Percentiles rank a stretch among this genome's conserved stretches.
Conservation (phyloP, 441 rosid genomes). For the Croton laevigatus region DNA sequence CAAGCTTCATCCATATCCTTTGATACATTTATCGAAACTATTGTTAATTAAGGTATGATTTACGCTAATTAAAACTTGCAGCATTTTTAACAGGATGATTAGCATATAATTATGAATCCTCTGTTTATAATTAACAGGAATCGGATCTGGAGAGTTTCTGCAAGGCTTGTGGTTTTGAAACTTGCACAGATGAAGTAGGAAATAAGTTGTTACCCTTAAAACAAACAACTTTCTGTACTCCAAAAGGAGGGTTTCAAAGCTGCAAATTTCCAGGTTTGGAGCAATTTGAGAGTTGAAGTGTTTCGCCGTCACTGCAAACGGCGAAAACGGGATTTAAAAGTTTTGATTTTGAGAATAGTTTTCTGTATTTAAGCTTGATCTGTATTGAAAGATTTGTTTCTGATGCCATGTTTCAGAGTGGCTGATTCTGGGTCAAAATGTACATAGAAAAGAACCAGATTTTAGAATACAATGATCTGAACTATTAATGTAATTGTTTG, state of each 20-base stretch:
- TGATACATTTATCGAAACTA: constrained; percentile 50
- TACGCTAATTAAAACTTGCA: not conserved
- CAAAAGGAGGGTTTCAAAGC: constrained; percentile 44
- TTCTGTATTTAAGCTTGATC: too few relatives aligned
- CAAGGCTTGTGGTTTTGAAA: constrained; percentile 71
- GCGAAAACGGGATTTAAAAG: too few relatives aligned
- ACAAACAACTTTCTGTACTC: constrained; percentile 55
- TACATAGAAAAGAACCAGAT: not conserved
- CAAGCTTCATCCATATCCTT: constrained; percentile 91
- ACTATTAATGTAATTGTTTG: not conserved
- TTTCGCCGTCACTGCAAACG: not conserved
- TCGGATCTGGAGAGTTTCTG: constrained; percentile 64
- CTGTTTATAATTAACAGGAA: constrained; percentile 44
- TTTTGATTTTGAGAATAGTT: too few relatives aligned
- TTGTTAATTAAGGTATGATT: constrained; percentile 66
- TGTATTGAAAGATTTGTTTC: not conserved
- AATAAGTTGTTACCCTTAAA: constrained; percentile 55
- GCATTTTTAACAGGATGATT: constrained; percentile 6
- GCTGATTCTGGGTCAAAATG: not conserved
- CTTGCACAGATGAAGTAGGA: constrained; percentile 48
- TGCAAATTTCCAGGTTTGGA: constrained; percentile 45
- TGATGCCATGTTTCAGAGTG: not conserved
- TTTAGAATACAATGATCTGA: not conserved
- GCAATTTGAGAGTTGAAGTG: constrained; percentile 23
- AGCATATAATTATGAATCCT: not conserved